Base-by-base conservation (phyloP, 2,329 filamentous ascomycete species). In the Calonectria pauciramosa region DNA sequence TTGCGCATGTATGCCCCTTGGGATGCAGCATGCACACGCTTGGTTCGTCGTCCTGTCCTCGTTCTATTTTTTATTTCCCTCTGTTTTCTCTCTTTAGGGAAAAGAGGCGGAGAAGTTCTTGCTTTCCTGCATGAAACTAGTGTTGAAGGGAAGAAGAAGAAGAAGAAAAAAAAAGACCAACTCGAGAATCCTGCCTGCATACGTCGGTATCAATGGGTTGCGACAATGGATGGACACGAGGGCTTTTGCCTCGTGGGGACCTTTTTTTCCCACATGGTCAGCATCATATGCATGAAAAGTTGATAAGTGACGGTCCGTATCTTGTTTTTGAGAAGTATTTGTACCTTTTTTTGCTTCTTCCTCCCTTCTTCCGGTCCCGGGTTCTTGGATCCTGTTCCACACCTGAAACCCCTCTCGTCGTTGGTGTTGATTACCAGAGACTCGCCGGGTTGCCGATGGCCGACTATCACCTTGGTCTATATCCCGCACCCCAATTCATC, bases 211-310 rank as follows among this genome's bases (percentile, higher is more conserved):
- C 26, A 16, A 8, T 20, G 16, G 10, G 20, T 30, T 64, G 54
- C 30, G 32, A 20, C 9, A 18, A 28, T n/a, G 16, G 49, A 28
- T n/a, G 16, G 49, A 23, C 56, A 70, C 56, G 68, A n/a, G 47
- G 56, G 30, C 68, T 70, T 54, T 70, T 60, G 67, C 51, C 26
- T 60, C 67, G 67, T 69, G 52, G 52, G 67, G 67, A 32, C 11
- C 11, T 34, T 59, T 51, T 41, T 44, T 36, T 10, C 38, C 26
- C 16, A 34, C 52, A 13, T 32, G 52, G 56, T 30, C n/a, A 63
- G 52, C 41, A 60, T 44, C 18, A 23, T 47, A 47, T 47, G 44
- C 44, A 47, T 47, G 44, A 47, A 47, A 47, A 47, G 44, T 5
- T 47, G 44, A 47, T n/a, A 47, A 47, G 32, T 60, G 56, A 23